phyloP scores from a whole-genome alignment of 495 filamentous ascomycete genomes.

The Penicillium roqueforti region DNA sequence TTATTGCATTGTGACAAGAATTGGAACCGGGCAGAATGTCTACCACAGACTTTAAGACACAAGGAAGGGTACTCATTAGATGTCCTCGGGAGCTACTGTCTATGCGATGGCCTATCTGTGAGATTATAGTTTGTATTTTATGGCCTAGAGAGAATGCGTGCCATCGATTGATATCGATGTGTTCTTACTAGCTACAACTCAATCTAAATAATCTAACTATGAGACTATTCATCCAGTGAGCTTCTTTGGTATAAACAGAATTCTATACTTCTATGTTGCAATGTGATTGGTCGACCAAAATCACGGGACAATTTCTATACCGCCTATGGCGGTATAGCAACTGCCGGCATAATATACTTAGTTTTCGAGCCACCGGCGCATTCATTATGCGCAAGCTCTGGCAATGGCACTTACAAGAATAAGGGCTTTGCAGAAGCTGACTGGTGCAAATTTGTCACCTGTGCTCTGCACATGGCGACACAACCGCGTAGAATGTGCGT shows the following conservation, averaged over 20 bases:
- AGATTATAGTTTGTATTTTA: too few species aligned
- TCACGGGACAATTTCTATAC: constrained; percentile 3
- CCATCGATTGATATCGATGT: neutral
- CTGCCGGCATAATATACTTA: constrained; percentile 15
- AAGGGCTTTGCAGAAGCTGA: constrained; percentile 19
- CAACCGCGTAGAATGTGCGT: neutral
- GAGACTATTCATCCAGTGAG: neutral
- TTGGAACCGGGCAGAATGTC: too few species aligned
- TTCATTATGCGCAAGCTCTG: constrained; percentile 17
- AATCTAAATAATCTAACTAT: neutral
- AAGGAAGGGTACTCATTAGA: too few species aligned
- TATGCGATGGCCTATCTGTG: too few species aligned
- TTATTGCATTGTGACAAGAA: too few species aligned
- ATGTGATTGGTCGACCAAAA: constrained; percentile 1
- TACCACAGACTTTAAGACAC: too few species aligned
- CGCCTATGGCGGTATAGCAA: constrained; percentile 14
- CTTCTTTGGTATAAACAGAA: neutral
- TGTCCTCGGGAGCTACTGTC: too few species aligned
- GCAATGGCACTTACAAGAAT: constrained; percentile 26
- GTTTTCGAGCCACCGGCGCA: constrained; percentile 15
- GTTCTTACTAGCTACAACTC: neutral
- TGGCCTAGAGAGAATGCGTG: too few species aligned
- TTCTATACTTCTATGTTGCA: neutral
- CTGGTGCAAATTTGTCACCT: constrained; percentile 7
- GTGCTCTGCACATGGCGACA: constrained; percentile 4